These are phyloP conservation scores for Penium margaritaceum DNA, from an alignment of 139 green algal species.

Conservation along the genomic window DNA sequence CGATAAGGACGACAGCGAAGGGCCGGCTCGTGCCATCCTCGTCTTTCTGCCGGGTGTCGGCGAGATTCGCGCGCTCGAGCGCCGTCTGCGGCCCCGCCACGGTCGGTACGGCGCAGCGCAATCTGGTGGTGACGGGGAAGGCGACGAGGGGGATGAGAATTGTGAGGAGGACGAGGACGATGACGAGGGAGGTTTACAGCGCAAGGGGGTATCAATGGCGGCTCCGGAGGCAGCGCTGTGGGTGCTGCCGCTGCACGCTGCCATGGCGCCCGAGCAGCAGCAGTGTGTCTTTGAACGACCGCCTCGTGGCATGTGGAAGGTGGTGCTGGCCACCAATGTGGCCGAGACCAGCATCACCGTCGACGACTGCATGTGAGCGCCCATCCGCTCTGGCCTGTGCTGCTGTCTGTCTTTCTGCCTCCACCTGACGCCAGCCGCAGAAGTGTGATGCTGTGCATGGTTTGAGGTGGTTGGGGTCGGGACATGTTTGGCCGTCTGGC, in stretches of 20 bases:
- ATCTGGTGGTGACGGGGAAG: too few species aligned
- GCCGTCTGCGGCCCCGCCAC: too few species aligned
- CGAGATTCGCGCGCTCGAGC: conserved; percentile 42
- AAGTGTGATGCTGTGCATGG: too few species aligned
- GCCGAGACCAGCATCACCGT: conserved; percentile 59
- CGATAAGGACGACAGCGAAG: background rate
- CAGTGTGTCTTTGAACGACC: conserved; percentile 46
- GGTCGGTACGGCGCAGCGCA: too few species aligned
- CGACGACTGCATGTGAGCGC: conserved; percentile 65
- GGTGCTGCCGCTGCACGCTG: conserved; percentile 82
- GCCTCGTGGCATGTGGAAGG: conserved; percentile 58
- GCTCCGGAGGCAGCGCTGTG: conserved; percentile 32
- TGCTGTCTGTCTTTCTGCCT: background rate
- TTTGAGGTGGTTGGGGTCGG: too few species aligned
- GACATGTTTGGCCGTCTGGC: too few species aligned
- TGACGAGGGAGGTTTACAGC: background rate
- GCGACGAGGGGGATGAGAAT: background rate
- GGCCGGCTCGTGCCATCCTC: conserved; percentile 29
- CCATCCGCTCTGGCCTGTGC: background rate
- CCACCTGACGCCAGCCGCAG: too few species aligned
- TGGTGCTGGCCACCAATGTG: conserved; percentile 94
- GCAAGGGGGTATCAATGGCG: too few species aligned
- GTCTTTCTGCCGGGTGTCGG: conserved; percentile 50
- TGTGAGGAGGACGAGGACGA: conserved; percentile 10
- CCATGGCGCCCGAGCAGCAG: conserved; percentile 69